Evolutionary conservation across 192 early-diverging fungal genomes (phyloP).

Genomic region (Jimgerdemannia flammicorona): DNA sequence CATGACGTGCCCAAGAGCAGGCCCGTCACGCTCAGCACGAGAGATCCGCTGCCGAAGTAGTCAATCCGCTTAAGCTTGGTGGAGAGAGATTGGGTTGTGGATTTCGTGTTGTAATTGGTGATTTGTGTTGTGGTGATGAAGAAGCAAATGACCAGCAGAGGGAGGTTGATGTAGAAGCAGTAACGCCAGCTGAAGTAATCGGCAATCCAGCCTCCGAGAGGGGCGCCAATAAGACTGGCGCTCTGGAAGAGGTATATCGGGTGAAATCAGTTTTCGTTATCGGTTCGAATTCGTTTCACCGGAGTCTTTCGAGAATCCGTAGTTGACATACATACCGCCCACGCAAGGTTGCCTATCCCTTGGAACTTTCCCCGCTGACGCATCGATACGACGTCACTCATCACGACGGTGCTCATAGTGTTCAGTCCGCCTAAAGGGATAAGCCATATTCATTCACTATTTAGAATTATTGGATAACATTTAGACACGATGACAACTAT

Average conservation of each 20-base stretch:
- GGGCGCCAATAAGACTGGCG: constrained; percentile 61
- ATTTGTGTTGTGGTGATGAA: constrained; percentile 36
- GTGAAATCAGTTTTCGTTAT: background rate
- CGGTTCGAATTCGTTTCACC: too few relatives aligned
- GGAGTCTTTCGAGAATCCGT: background rate
- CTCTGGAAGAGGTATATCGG: constrained; percentile 13
- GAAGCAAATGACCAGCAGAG: constrained; percentile 51
- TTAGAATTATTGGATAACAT: background rate
- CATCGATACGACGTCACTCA: constrained; percentile 68
- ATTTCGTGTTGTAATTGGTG: constrained; percentile 33
- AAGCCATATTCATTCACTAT: constrained; percentile 9
- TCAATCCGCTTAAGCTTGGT: constrained; percentile 49
- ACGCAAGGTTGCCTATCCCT: constrained; percentile 53
- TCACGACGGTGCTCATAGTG: constrained; percentile 62
- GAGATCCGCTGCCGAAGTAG: constrained; percentile 38
- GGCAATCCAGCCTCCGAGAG: constrained; percentile 62
- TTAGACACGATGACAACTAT: background rate
- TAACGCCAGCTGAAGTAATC: constrained; percentile 52
- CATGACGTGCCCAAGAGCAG: constrained; percentile 49
- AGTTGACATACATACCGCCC: constrained; percentile 25
- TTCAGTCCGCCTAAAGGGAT: constrained; percentile 47
- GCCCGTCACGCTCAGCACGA: constrained; percentile 32
- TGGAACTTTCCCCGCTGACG: constrained; percentile 73
- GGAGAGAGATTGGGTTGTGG: constrained; percentile 25
- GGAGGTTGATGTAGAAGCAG: constrained; percentile 81